These are phyloP conservation scores for Soucietia sequanensis DNA, from an alignment of 805 yeast genomes.

Conservation along the genomic window DNA sequence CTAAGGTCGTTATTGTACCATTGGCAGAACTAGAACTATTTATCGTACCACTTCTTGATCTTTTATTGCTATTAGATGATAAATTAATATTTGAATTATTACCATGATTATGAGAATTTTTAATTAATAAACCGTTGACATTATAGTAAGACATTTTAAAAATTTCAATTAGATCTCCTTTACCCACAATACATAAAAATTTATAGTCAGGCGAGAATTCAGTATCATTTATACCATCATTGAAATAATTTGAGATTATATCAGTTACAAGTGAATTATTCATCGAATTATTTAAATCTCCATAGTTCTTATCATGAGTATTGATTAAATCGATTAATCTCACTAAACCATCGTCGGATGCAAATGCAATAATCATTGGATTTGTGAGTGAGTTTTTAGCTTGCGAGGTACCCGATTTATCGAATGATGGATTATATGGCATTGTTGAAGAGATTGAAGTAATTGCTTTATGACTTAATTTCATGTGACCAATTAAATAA, in stretches of 20 bases:
- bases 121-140: conserved; percentile 31
- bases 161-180: conserved; percentile 50
- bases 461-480: conserved; percentile 57
- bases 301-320: conserved; percentile 27
- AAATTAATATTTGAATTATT: neutral
- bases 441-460: conserved; percentile 43
- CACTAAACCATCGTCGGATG: conserved; percentile 65
- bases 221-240: conserved; percentile 57
- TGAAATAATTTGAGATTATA: conserved; percentile 59
- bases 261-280: conserved; percentile 41
- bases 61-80: conserved; percentile 14
- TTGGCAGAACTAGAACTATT: conserved; percentile 23
- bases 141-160: conserved; percentile 42
- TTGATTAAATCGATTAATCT: conserved; percentile 52
- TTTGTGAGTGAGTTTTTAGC: too few species aligned
- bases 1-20: neutral
- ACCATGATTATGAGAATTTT: conserved; percentile 7
- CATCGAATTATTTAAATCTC: conserved; percentile 15
- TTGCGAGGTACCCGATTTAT: conserved; percentile 5
- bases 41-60: conserved; percentile 41
- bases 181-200: conserved; percentile 48
- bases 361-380: conserved; percentile 49
- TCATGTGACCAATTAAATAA: conserved; percentile 55
- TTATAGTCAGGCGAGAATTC: conserved; percentile 49
- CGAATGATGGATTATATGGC: conserved; percentile 11